A percentile compares a stretch with the other conserved stretches of the same genome.
Conservation (phyloP, 2,329 filamentous ascomycete species). For the Aureobasidium sp. region DNA sequence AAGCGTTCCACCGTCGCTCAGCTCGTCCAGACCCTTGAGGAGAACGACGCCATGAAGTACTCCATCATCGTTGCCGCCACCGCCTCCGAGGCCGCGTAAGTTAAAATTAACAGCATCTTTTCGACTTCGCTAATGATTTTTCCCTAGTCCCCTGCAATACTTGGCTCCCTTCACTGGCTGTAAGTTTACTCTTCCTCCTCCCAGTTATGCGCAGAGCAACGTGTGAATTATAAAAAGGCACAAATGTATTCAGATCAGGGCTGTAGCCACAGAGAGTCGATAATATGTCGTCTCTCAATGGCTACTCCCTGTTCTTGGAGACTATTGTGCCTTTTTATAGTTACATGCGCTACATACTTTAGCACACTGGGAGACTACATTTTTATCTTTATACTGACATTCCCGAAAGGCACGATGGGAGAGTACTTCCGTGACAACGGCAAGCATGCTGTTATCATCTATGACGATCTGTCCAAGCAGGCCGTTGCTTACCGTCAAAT, state of each 20-base stretch:
- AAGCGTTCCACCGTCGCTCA: slow-evolving; percentile 99
- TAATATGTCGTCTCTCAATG: too few species aligned
- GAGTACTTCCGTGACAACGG: slow-evolving; percentile 78
- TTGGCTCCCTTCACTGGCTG: slow-evolving; percentile 80
- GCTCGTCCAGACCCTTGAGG: slow-evolving; percentile 98
- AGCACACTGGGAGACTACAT: neutral
- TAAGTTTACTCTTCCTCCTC: neutral
- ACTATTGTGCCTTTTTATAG: too few species aligned
- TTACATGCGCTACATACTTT: neutral
- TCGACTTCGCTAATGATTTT: slow-evolving; percentile 8
- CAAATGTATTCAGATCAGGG: neutral
- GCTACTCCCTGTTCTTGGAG: too few species aligned
- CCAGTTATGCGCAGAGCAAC: neutral
- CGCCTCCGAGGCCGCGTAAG: slow-evolving; percentile 76
- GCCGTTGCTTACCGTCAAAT: slow-evolving; percentile 91
- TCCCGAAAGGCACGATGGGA: slow-evolving; percentile 35
- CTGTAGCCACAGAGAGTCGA: too few species aligned
- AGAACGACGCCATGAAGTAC: slow-evolving; percentile 99
- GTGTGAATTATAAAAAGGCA: neutral
- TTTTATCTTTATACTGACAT: neutral
- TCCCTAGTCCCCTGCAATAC: slow-evolving; percentile 64
- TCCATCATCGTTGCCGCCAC: slow-evolving; percentile 87
- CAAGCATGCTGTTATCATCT: slow-evolving; percentile 83
- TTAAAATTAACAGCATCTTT: neutral
- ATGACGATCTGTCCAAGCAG: slow-evolving; percentile 89